Evolutionary conservation across 495 filamentous ascomycete species (phyloP).

Genomic region (Hypomontagnella monticulosa): DNA sequence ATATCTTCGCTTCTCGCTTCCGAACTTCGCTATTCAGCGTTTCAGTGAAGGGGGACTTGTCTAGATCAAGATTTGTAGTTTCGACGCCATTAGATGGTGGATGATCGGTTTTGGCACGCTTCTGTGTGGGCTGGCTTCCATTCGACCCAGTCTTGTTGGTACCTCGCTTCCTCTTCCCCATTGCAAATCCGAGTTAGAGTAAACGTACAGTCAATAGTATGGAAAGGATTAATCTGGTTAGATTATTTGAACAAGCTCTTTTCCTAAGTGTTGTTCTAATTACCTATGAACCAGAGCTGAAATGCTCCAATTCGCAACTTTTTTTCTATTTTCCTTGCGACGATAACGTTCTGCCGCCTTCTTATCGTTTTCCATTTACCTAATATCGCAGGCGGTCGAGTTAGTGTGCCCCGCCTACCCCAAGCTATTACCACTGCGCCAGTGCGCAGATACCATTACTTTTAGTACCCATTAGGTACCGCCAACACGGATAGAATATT

Average conservation of each 20-base stretch:
- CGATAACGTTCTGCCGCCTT: background rate
- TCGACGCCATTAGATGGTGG: conserved; percentile 41
- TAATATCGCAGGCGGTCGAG: too few species aligned
- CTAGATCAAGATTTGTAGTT: conserved; percentile 45
- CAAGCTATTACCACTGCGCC: too few species aligned
- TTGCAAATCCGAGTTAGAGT: conserved; percentile 18
- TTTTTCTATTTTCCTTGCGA: conserved; percentile 1
- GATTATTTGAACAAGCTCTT: too few species aligned
- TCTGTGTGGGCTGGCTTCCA: conserved; percentile 50
- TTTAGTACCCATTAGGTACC: too few species aligned
- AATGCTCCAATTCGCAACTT: background rate
- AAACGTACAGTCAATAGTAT: background rate
- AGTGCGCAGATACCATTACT: too few species aligned
- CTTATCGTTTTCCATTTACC: too few species aligned
- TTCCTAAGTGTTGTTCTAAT: too few species aligned
- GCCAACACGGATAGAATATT: too few species aligned
- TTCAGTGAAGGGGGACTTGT: conserved; percentile 57
- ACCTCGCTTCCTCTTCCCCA: conserved; percentile 58
- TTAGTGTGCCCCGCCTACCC: too few species aligned
- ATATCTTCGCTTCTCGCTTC: conserved; percentile 59
- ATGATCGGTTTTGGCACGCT: conserved; percentile 54
- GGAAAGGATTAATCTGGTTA: too few species aligned
- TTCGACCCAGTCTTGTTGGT: conserved; percentile 45
- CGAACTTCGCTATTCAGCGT: conserved; percentile 53
- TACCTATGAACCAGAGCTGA: too few species aligned